phyloP scores from a whole-genome alignment of 106 monocot species.

The Dendrobium officinale region DNA sequence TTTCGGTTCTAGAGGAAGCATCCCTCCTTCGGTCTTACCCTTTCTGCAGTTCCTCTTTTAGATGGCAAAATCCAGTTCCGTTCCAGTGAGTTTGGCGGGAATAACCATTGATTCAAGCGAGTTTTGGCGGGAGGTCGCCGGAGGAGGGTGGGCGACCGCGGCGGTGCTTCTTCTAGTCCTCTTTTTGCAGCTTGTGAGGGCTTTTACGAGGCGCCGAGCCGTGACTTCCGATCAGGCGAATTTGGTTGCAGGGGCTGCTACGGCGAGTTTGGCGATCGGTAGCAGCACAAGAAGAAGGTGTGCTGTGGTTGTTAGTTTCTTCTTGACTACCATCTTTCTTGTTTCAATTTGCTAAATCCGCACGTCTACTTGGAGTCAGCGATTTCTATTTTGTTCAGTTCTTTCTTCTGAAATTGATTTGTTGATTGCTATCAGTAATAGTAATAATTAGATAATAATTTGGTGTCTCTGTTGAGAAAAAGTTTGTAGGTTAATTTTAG shows the following conservation, averaged over 20 bases:
- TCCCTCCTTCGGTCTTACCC: not conserved
- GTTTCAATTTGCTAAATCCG: not conserved
- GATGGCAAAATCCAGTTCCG: not conserved
- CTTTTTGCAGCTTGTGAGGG: slow-evolving; percentile 19
- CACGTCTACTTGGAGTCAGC: not conserved
- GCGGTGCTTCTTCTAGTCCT: slow-evolving; percentile 34
- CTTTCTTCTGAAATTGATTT: too few species aligned
- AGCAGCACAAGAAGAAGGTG: not conserved
- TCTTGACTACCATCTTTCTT: not conserved
- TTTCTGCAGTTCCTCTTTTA: not conserved
- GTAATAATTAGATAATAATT: too few species aligned
- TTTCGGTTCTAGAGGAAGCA: not conserved
- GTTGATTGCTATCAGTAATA: too few species aligned
- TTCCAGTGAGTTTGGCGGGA: slow-evolving; percentile 6
- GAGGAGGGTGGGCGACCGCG: slow-evolving; percentile 44
- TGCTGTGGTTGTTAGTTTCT: not conserved
- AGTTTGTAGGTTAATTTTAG: too few species aligned
- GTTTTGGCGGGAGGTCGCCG: slow-evolving; percentile 22
- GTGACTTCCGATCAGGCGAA: not conserved
- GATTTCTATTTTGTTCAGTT: too few species aligned
- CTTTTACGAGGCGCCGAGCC: slow-evolving; percentile 12
- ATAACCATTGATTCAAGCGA: slow-evolving; percentile 4
- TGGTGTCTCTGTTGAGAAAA: too few species aligned
- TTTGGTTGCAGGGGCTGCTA: not conserved
- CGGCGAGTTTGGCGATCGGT: not conserved